Conservation (phyloP, 176 grass and related monocot genomes). For the Bothriochloa decipiens region DNA sequence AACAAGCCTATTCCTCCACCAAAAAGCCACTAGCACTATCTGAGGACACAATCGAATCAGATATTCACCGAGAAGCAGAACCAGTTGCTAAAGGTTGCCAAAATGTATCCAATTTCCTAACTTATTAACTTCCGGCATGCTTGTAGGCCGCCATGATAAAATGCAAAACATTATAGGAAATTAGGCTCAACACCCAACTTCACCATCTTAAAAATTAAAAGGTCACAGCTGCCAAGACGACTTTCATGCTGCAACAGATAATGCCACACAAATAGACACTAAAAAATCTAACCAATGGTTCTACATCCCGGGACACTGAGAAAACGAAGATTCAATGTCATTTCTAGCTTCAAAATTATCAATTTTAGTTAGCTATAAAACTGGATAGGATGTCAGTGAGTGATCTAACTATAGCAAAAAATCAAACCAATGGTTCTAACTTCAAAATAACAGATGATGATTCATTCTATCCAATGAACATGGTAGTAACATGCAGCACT, state of each 20-base stretch:
- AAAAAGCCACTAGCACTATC: constrained; percentile 17
- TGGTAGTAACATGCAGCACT: background rate
- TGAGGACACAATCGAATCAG: constrained; percentile 2
- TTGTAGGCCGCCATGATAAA: constrained; percentile 9
- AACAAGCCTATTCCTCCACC: constrained; percentile 22
- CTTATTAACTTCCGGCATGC: background rate
- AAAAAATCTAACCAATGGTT: constrained; percentile 13
- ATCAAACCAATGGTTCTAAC: background rate
- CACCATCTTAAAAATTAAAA: background rate
- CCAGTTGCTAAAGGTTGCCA: constrained; percentile 33
- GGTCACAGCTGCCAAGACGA: constrained; percentile 12
- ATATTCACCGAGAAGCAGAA: constrained; percentile 36
- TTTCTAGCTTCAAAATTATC: background rate
- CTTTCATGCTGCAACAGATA: constrained; percentile 18
- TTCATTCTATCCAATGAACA: constrained; percentile 17
- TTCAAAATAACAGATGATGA: background rate
- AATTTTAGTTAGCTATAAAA: constrained; percentile 16
- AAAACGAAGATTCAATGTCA: background rate
- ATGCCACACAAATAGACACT: background rate
- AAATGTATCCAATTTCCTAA: constrained; percentile 5
- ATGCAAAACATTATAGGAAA: constrained; percentile 16
- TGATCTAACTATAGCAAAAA: constrained; percentile 1
- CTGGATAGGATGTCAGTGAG: constrained; percentile 8
- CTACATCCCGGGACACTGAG: background rate
- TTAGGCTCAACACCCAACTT: constrained; percentile 16